phyloP scores from a whole-genome alignment of 108 stramenopile genomes.

The Phaeodactylum tricornutum region DNA sequence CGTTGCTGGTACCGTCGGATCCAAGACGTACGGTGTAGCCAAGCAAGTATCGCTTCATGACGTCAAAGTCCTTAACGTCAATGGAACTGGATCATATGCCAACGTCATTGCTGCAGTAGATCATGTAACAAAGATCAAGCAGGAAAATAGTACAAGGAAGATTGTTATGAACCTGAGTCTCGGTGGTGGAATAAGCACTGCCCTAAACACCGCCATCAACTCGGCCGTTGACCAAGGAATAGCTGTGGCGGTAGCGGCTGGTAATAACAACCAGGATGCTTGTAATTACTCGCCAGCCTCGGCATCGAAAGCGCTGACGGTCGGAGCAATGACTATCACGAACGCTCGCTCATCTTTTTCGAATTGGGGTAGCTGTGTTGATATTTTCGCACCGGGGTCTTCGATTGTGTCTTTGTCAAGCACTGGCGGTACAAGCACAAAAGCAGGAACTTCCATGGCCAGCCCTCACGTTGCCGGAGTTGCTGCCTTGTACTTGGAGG shows the following conservation, averaged over 20 bases:
- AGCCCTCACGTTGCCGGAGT: slow-evolving; percentile 63
- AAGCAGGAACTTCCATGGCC: slow-evolving; percentile 47
- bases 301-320: slow-evolving; percentile 32
- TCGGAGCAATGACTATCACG: slow-evolving; percentile 12
- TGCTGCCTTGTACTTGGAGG: slow-evolving; percentile 30
- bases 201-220: slow-evolving; percentile 1
- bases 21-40: background rate
- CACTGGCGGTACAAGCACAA: too few species aligned
- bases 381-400: slow-evolving; percentile 45
- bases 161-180: slow-evolving; percentile 34
- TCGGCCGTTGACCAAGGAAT: slow-evolving; percentile 29
- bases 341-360: slow-evolving; percentile 5
- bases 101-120: background rate
- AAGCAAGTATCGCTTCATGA: background rate
- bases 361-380: slow-evolving; percentile 7
- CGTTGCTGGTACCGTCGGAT: slow-evolving; percentile 2
- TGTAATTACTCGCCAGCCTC: slow-evolving; percentile 32
- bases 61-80: background rate
- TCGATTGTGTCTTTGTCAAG: slow-evolving; percentile 18
- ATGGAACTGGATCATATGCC: background rate
- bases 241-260: slow-evolving; percentile 45
- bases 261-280: slow-evolving; percentile 29
- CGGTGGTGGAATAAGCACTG: slow-evolving; percentile 14
- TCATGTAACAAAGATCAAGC: background rate
- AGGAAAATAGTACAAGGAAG: slow-evolving; percentile 13